Conservation (phyloP, 1,139 yeast genomes). For the Magnusiomyces paraingens region DNA sequence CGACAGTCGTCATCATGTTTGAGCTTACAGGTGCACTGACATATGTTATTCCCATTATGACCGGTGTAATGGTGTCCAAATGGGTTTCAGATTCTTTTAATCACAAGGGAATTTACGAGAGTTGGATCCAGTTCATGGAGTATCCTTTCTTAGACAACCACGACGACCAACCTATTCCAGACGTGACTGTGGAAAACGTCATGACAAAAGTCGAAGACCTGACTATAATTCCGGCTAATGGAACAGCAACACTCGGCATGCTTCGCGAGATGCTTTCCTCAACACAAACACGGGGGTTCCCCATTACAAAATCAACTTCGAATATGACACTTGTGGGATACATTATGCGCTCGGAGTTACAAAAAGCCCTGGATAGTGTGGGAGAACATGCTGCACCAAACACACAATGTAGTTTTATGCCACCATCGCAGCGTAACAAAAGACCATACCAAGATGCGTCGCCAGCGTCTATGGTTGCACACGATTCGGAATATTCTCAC, state of each 20-base stretch:
- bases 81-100: slow-evolving; percentile 41
- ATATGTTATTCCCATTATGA: slow-evolving; percentile 88
- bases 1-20: slow-evolving; percentile 93
- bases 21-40: slow-evolving; percentile 91
- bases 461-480: slow-evolving; percentile 9
- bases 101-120: slow-evolving; percentile 38
- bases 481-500: slow-evolving; percentile 5
- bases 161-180: slow-evolving; percentile 35
- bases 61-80: slow-evolving; percentile 43
- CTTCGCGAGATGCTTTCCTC: slow-evolving; percentile 20
- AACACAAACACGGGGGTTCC: slow-evolving; percentile 35
- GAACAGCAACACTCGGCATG: slow-evolving; percentile 21
- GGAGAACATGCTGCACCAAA: slow-evolving; percentile 7
- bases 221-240: slow-evolving; percentile 25
- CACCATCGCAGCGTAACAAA: not conserved
- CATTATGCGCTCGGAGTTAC: slow-evolving; percentile 36
- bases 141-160: slow-evolving; percentile 36
- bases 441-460: no score
- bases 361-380: slow-evolving; percentile 25
- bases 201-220: slow-evolving; percentile 29
- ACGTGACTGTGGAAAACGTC: slow-evolving; percentile 29
- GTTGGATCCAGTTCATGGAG: slow-evolving; percentile 38
- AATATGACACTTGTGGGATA: slow-evolving; percentile 37
- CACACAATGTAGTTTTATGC: slow-evolving; percentile 20
- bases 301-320: slow-evolving; percentile 32